Percentiles rank a stretch among this genome's conserved stretches.
Conservation (phyloP, 495 filamentous ascomycete genomes). For the Ramalina peruviana region DNA sequence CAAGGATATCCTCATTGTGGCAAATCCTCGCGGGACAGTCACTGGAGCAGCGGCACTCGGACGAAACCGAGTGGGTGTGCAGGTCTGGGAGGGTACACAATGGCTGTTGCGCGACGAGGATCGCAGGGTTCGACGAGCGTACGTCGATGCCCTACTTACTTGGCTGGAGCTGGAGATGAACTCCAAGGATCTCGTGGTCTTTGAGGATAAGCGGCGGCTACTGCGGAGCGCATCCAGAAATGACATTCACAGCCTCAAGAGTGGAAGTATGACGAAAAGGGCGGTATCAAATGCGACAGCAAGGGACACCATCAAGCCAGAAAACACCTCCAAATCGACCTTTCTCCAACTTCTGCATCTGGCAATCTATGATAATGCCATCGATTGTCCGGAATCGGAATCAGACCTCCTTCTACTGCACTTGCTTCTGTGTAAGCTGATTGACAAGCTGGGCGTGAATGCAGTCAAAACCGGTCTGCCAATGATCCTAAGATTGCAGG, state of each 20-base stretch:
- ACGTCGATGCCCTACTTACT: conserved; percentile 63
- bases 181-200: conserved; percentile 45
- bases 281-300: conserved; percentile 55
- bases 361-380: conserved; percentile 70
- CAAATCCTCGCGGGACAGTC: conserved; percentile 49
- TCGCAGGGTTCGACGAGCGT: conserved; percentile 62
- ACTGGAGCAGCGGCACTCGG: conserved; percentile 47
- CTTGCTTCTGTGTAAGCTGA: conserved; percentile 54
- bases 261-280: conserved; percentile 39
- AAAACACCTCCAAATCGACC: conserved; percentile 40
- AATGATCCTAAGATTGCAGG: conserved; percentile 78
- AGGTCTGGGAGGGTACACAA: conserved; percentile 84
- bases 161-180: conserved; percentile 75
- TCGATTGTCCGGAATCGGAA: conserved; percentile 54
- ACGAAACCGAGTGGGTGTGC: conserved; percentile 57
- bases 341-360: conserved; percentile 80
- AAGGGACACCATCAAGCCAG: conserved; percentile 36
- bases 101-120: conserved; percentile 73
- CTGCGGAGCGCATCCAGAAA: conserved; percentile 18
- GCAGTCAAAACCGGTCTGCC: conserved; percentile 64
- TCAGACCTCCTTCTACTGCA: conserved; percentile 63
- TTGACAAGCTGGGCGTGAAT: conserved; percentile 71
- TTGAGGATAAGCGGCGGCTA: conserved; percentile 28
- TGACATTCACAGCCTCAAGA: conserved; percentile 19
- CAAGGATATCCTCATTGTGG: conserved; percentile 65